Conservation (phyloP, 2,329 filamentous ascomycete genomes). For the Aspergillus transmontanensis region DNA sequence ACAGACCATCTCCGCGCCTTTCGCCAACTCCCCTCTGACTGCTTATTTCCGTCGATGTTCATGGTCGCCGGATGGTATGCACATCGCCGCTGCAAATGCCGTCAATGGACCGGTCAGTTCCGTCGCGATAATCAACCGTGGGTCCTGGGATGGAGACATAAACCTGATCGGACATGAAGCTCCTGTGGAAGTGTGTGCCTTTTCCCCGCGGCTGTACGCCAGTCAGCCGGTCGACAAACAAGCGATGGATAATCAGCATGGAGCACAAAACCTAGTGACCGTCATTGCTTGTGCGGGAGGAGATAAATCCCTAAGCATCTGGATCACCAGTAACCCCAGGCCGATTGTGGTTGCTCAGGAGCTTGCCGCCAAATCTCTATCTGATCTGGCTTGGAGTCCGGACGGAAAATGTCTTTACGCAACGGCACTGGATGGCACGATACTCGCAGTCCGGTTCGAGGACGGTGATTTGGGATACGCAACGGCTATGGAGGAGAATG, state of each 20-base stretch:
- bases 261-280: constrained; percentile 65
- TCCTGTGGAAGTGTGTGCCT: constrained; percentile 94
- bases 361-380: constrained; percentile 85
- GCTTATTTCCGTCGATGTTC: constrained; percentile 97
- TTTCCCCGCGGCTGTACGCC: constrained; percentile 87
- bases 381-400: constrained; percentile 90
- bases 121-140: constrained; percentile 91
- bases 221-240: constrained; percentile 62
- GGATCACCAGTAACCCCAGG: constrained; percentile 94
- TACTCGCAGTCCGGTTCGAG: constrained; percentile 79
- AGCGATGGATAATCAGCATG: constrained; percentile 46
- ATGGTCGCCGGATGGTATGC: constrained; percentile 96
- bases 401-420: constrained; percentile 86
- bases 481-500: constrained; percentile 82
- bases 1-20: constrained; percentile 84
- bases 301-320: constrained; percentile 93
- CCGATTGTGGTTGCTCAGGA: constrained; percentile 91
- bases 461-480: constrained; percentile 88
- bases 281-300: constrained; percentile 97
- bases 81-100: constrained; percentile 95
- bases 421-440: constrained; percentile 85
- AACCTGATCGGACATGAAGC: constrained; percentile 97
- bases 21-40: constrained; percentile 87
- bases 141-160: constrained; percentile 93
- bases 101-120: constrained; percentile 97